Conservation (phyloP, 768 basidiomycete genomes). For the Rossbeevera mucosa region DNA sequence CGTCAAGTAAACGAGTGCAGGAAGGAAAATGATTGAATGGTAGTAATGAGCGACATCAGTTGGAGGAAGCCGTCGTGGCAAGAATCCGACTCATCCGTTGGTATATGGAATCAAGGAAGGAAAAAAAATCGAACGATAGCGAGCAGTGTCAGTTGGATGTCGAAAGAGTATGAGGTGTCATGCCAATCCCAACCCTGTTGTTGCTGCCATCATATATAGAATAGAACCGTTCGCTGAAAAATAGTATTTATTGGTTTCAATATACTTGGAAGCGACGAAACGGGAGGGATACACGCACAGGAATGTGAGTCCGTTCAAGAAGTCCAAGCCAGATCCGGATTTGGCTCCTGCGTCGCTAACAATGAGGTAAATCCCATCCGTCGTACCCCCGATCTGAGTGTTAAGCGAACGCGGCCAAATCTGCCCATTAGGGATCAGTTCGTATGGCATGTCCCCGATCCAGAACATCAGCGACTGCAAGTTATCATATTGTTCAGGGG, state of each 20-base stretch:
- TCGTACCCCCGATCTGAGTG: conserved; percentile 24
- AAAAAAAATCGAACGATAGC: too few species aligned
- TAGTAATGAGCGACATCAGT: conserved; percentile 1
- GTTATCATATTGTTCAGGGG: conserved; percentile 15
- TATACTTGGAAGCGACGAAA: background rate
- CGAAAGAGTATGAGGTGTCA: conserved; percentile 30
- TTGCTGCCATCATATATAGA: conserved; percentile 39
- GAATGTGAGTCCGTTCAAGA: conserved; percentile 17
- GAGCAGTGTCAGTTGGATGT: conserved; percentile 6
- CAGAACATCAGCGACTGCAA: conserved; percentile 24
- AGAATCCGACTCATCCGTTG: conserved; percentile 37
- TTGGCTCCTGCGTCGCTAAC: conserved; percentile 15
- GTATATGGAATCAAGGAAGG: conserved; percentile 21
- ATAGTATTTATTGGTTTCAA: background rate
- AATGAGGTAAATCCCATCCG: conserved; percentile 28
- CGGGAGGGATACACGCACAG: conserved; percentile 5
- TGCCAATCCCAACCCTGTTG: conserved; percentile 38
- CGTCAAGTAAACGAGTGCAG: background rate
- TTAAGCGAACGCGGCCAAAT: conserved; percentile 36
- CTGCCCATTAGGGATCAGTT: conserved; percentile 26
- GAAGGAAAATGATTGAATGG: too few species aligned
- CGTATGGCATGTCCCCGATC: conserved; percentile 11
- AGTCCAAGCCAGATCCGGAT: conserved; percentile 16
- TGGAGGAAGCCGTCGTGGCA: conserved; percentile 28
- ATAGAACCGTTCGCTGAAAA: conserved; percentile 38